phyloP scores from a whole-genome alignment of 2,329 filamentous ascomycete genomes.

The Pseudopyricularia cyperi region DNA sequence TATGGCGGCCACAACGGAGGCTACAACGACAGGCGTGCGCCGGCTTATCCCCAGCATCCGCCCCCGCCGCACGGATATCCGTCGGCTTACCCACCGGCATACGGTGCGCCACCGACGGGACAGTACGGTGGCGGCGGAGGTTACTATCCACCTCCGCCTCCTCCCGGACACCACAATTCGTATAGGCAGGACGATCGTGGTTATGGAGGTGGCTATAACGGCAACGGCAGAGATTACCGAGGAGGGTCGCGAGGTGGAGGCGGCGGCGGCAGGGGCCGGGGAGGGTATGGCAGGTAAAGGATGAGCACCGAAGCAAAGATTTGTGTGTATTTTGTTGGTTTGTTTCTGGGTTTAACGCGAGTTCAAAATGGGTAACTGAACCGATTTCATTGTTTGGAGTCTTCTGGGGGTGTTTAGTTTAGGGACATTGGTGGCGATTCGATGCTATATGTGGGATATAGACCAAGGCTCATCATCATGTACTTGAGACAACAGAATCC shows the following conservation, averaged over 20 bases:
- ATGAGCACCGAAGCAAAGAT: too few species aligned
- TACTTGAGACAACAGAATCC: too few species aligned
- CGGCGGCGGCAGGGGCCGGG: not conserved
- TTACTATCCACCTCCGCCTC: not conserved
- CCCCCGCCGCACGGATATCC: not conserved
- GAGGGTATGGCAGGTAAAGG: not conserved
- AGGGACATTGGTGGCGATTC: too few species aligned
- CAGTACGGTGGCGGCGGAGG: not conserved
- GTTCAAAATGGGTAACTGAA: too few species aligned
- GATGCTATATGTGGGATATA: too few species aligned
- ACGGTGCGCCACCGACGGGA: not conserved
- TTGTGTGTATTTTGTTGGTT: too few species aligned
- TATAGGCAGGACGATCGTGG: not conserved
- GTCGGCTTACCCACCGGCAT: slow-evolving; percentile 1
- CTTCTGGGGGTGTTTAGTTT: too few species aligned
- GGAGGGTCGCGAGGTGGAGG: not conserved
- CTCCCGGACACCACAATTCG: slow-evolving; percentile 1
- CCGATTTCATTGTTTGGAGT: too few species aligned
- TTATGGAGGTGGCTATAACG: slow-evolving; percentile 3
- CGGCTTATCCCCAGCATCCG: not conserved
- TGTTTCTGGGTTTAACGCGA: too few species aligned
- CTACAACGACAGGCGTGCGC: slow-evolving; percentile 1
- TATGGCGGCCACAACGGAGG: slow-evolving; percentile 7
- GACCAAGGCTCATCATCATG: too few species aligned
- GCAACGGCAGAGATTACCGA: slow-evolving; percentile 4